phyloP scores from a whole-genome alignment of 2,329 filamentous ascomycete species.

The Dothidotthia symphoricarpi region DNA sequence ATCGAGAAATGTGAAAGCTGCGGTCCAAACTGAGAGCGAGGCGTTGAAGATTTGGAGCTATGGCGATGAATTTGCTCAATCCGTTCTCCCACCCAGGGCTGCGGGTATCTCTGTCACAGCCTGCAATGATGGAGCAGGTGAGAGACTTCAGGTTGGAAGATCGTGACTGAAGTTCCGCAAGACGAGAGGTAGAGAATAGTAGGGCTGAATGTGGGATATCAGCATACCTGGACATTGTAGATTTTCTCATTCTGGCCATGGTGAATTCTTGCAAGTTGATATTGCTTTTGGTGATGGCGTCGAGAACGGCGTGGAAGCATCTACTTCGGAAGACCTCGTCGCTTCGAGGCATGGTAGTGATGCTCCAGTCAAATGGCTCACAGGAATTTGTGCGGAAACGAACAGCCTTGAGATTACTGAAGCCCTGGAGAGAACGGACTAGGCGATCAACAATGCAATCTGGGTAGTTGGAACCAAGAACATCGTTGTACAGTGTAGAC shows the following conservation, averaged over 20 bases:
- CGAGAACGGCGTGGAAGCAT: slow-evolving; percentile 25
- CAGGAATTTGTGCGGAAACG: slow-evolving; percentile 16
- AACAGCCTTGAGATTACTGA: slow-evolving; percentile 20
- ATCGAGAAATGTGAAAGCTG: slow-evolving; percentile 6
- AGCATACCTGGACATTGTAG: slow-evolving; percentile 9
- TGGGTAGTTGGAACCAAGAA: slow-evolving; percentile 12
- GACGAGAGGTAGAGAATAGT: slow-evolving; percentile 8
- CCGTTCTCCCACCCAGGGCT: slow-evolving; percentile 23
- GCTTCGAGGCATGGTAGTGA: slow-evolving; percentile 6
- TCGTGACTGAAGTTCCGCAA: slow-evolving; percentile 10
- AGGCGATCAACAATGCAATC: slow-evolving; percentile 21
- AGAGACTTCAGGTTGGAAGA: slow-evolving; percentile 19
- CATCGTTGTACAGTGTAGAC: slow-evolving; percentile 22
- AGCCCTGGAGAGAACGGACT: slow-evolving; percentile 12
- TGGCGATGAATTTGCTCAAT: slow-evolving; percentile 20
- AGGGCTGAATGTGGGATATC: slow-evolving; percentile 18
- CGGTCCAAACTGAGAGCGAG: slow-evolving; percentile 24
- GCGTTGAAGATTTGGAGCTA: slow-evolving; percentile 15
- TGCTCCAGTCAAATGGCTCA: slow-evolving; percentile 10
- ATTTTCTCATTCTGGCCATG: slow-evolving; percentile 15
- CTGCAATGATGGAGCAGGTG: slow-evolving; percentile 17
- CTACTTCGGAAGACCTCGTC: slow-evolving; percentile 18
- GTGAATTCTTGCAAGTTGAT: slow-evolving; percentile 22
- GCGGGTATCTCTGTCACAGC: slow-evolving; percentile 10
- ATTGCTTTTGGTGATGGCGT: slow-evolving; percentile 21